phyloP scores from a whole-genome alignment of 208 protist species.

The Crithidia thermophila region DNA sequence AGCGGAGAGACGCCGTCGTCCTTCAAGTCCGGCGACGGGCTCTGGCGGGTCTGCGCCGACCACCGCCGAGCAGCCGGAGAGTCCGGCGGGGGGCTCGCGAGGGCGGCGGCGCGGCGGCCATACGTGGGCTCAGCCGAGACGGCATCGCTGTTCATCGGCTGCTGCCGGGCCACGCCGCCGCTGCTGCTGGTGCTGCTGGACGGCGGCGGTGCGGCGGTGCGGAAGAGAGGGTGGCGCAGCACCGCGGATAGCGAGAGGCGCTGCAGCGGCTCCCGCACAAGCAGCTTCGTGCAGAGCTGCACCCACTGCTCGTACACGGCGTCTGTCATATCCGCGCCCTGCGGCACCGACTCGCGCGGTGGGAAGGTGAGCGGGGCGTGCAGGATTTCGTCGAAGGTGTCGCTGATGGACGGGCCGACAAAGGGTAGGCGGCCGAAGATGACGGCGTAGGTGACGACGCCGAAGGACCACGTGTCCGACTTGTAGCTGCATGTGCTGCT shows the following conservation, averaged over 20 bases:
- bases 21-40: neutral
- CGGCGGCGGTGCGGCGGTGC: neutral
- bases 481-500: slow-evolving; percentile 55
- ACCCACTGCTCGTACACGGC: slow-evolving; percentile 47
- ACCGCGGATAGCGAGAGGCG: slow-evolving; percentile 13
- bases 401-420: slow-evolving; percentile 49
- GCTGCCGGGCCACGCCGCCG: no score
- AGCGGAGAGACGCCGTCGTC: neutral
- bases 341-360: slow-evolving; percentile 13
- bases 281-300: slow-evolving; percentile 42
- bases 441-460: slow-evolving; percentile 93
- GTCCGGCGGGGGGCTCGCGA: no score
- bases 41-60: neutral
- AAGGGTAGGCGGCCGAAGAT: slow-evolving; percentile 92
- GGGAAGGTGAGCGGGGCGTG: slow-evolving; percentile 36
- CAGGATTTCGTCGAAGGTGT: slow-evolving; percentile 51
- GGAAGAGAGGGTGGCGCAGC: slow-evolving; percentile 24
- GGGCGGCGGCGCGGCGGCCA: no score
- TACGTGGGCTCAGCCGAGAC: no score
- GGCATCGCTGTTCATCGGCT: neutral
- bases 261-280: slow-evolving; percentile 38
- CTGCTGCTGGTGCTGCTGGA: no score
- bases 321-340: slow-evolving; percentile 30
- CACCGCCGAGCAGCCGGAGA: neutral
- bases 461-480: slow-evolving; percentile 95